Evolutionary conservation across 257 asterid species (phyloP).

Genomic region (Avicennia marina): DNA sequence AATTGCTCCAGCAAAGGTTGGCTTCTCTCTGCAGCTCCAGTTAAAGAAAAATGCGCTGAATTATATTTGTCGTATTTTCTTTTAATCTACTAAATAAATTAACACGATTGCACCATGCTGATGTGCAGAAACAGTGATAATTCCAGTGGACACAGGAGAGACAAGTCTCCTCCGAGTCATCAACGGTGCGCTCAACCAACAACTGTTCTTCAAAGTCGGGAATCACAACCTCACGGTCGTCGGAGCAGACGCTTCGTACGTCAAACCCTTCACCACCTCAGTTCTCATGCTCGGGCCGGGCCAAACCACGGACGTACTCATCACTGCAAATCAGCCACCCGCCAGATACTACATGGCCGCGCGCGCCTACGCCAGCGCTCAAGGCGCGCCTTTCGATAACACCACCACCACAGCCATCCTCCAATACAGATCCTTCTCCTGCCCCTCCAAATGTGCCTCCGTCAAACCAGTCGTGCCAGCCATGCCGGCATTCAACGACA

Average conservation of each 20-base stretch:
- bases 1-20: slow-evolving; percentile 72
- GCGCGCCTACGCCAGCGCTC: slow-evolving; percentile 89
- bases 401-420: slow-evolving; percentile 92
- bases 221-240: slow-evolving; percentile 82
- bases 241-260: slow-evolving; percentile 77
- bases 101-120: background rate
- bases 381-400: slow-evolving; percentile 77
- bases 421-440: slow-evolving; percentile 48
- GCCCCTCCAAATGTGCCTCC: slow-evolving; percentile 40
- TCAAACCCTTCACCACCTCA: slow-evolving; percentile 79
- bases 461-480: slow-evolving; percentile 42
- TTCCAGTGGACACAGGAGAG: slow-evolving; percentile 58
- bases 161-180: slow-evolving; percentile 69
- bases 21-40: too few relatives aligned
- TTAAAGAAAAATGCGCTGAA: too few relatives aligned
- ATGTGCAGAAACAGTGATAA: slow-evolving; percentile 48
- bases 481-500: slow-evolving; percentile 82
- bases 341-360: slow-evolving; percentile 72
- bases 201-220: slow-evolving; percentile 79
- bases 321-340: slow-evolving; percentile 67
- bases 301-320: slow-evolving; percentile 83
- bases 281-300: slow-evolving; percentile 95
- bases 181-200: slow-evolving; percentile 76
- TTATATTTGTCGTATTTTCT: too few relatives aligned
- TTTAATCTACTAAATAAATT: too few relatives aligned